A percentile compares a stretch with the other conserved stretches of the same genome.
These are phyloP conservation scores for Rasamsonia emersonii DNA, from an alignment of 2,329 filamentous ascomycete species.

Conservation along the genomic window DNA sequence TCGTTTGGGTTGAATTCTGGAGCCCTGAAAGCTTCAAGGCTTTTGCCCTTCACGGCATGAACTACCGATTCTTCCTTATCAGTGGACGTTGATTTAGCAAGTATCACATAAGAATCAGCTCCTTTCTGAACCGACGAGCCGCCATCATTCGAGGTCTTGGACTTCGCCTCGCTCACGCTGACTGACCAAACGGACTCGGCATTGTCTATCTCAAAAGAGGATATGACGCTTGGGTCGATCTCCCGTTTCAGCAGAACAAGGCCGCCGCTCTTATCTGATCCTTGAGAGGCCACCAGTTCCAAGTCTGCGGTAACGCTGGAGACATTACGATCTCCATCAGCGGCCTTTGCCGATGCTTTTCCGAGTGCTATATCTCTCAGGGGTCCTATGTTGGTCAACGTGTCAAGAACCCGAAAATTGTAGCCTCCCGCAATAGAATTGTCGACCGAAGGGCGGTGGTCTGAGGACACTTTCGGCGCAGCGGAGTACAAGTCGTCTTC, in stretches of 20 bases:
- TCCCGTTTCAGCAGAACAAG: slow-evolving; percentile 70
- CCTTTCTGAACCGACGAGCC: slow-evolving; percentile 47
- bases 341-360: slow-evolving; percentile 40
- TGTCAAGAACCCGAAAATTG: slow-evolving; percentile 68
- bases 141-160: slow-evolving; percentile 37
- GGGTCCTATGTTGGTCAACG: slow-evolving; percentile 67
- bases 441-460: slow-evolving; percentile 12
- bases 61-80: slow-evolving; percentile 71
- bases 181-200: slow-evolving; percentile 77
- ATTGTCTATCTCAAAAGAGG: slow-evolving; percentile 62
- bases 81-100: slow-evolving; percentile 58
- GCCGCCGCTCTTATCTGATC: slow-evolving; percentile 53
- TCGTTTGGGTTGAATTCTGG: slow-evolving; percentile 90
- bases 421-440: slow-evolving; percentile 45
- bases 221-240: slow-evolving; percentile 64
- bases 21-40: slow-evolving; percentile 65
- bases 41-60: slow-evolving; percentile 63
- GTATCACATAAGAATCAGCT: slow-evolving; percentile 68
- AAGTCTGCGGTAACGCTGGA: slow-evolving; percentile 29
- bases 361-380: slow-evolving; percentile 68
- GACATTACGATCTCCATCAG: slow-evolving; percentile 38
- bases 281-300: slow-evolving; percentile 46
- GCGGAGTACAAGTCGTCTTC: slow-evolving; percentile 44
- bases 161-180: slow-evolving; percentile 40
- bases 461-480: slow-evolving; percentile 15